phyloP scores from a whole-genome alignment of 2,329 filamentous ascomycete species.

The Fusarium devonianum region DNA sequence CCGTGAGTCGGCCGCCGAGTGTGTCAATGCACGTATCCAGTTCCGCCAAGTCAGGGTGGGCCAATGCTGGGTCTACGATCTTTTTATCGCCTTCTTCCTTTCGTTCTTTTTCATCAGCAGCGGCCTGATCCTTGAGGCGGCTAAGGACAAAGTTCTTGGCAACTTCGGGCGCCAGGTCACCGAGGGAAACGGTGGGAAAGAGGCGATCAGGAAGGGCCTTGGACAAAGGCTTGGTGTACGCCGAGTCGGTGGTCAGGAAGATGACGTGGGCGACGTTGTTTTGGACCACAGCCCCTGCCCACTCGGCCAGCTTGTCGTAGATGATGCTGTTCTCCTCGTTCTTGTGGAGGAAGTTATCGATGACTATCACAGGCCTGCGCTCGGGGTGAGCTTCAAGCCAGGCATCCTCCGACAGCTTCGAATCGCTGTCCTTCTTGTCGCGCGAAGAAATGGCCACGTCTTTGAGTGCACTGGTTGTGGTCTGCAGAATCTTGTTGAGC shows the following conservation, averaged over 20 bases:
- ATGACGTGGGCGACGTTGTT: conserved; percentile 93
- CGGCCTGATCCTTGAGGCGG: conserved; percentile 66
- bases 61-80: conserved; percentile 29
- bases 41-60: conserved; percentile 64
- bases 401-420: conserved; percentile 78
- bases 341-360: conserved; percentile 92
- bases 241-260: conserved; percentile 89
- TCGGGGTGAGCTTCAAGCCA: conserved; percentile 92
- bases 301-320: conserved; percentile 84
- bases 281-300: conserved; percentile 85
- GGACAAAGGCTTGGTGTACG: conserved; percentile 85
- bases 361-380: conserved; percentile 79
- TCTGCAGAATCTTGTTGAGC: conserved; percentile 87
- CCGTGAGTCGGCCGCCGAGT: conserved; percentile 90
- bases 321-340: conserved; percentile 69
- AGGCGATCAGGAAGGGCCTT: conserved; percentile 90
- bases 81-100: conserved; percentile 38
- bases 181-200: conserved; percentile 84
- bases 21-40: conserved; percentile 82
- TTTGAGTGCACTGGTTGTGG: conserved; percentile 80
- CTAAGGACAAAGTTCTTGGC: conserved; percentile 91
- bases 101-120: conserved; percentile 37
- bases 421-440: conserved; percentile 76
- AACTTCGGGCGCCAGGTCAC: conserved; percentile 84
- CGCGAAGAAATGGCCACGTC: conserved; percentile 75